Percentiles rank a stretch among this genome's conserved stretches.
phyloP scores from a whole-genome alignment of 768 basidiomycete species.

The Tylopilus felleus region DNA sequence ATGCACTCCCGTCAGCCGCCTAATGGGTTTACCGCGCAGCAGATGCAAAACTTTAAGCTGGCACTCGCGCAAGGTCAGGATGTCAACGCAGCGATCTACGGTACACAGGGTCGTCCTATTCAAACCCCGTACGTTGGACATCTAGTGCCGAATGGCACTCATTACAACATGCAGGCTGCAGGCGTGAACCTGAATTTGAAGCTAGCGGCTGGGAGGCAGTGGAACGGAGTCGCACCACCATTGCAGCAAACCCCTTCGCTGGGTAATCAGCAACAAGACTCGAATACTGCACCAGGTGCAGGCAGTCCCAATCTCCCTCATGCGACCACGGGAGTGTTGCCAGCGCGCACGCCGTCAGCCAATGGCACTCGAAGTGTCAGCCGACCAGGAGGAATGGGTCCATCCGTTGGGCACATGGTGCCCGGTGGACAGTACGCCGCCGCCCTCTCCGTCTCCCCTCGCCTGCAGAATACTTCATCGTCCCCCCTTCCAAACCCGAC shows the following conservation, averaged over 20 bases:
- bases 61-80: slow-evolving; percentile 48
- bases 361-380: slow-evolving; percentile 50
- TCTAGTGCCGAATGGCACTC: slow-evolving; percentile 24
- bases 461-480: slow-evolving; percentile 43
- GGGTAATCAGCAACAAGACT: slow-evolving; percentile 22
- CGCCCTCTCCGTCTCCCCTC: slow-evolving; percentile 48
- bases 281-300: slow-evolving; percentile 25
- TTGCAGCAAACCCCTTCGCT: slow-evolving; percentile 24
- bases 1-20: slow-evolving; percentile 37
- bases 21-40: slow-evolving; percentile 49
- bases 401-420: slow-evolving; percentile 29
- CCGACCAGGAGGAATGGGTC: slow-evolving; percentile 26
- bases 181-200: slow-evolving; percentile 35
- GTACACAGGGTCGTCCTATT: slow-evolving; percentile 36
- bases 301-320: slow-evolving; percentile 36
- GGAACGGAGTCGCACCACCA: slow-evolving; percentile 30
- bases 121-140: slow-evolving; percentile 32
- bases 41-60: slow-evolving; percentile 58
- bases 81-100: slow-evolving; percentile 34
- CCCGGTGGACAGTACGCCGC: slow-evolving; percentile 39
- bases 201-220: slow-evolving; percentile 37
- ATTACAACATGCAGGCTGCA: slow-evolving; percentile 28
- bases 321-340: slow-evolving; percentile 35
- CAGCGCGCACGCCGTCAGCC: slow-evolving; percentile 50
- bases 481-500: slow-evolving; percentile 45